Percentiles rank a stretch among this genome's conserved stretches.
Evolutionary conservation across 768 basidiomycete genomes (phyloP).

Genomic region (Xerocomellus intermedius): DNA sequence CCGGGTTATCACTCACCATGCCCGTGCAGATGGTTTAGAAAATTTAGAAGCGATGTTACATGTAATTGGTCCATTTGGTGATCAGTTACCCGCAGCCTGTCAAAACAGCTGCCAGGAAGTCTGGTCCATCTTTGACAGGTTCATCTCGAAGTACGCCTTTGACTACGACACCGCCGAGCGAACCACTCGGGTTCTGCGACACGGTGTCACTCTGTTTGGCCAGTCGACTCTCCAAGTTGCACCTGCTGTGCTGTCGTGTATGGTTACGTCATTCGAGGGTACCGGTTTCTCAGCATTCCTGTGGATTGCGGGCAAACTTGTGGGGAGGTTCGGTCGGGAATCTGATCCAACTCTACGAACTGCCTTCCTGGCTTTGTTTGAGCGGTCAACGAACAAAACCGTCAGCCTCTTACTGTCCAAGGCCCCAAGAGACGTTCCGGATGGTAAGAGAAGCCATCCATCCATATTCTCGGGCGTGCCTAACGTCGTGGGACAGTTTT

Average conservation of each 20-base stretch:
- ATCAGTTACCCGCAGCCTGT: conserved; percentile 79
- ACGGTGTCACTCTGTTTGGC: conserved; percentile 82
- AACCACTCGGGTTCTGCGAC: conserved; percentile 77
- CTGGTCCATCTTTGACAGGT: conserved; percentile 79
- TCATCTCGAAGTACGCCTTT: conserved; percentile 76
- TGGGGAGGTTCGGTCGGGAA: conserved; percentile 73
- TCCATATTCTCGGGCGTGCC: not conserved
- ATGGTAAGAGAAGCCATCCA: conserved; percentile 59
- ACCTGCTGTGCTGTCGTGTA: conserved; percentile 66
- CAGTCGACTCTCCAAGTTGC: conserved; percentile 62
- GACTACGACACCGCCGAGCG: conserved; percentile 80
- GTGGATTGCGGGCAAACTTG: conserved; percentile 90
- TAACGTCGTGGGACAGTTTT: conserved; percentile 56
- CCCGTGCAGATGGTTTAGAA: conserved; percentile 71
- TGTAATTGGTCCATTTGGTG: conserved; percentile 78
- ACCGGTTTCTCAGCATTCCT: conserved; percentile 85
- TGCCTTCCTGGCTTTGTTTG: conserved; percentile 65
- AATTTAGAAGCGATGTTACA: conserved; percentile 91
- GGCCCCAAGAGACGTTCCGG: conserved; percentile 73
- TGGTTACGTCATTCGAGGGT: conserved; percentile 75
- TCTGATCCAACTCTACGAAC: conserved; percentile 53
- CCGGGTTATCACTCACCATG: conserved; percentile 6
- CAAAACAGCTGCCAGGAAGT: conserved; percentile 74
- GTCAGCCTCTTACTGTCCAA: conserved; percentile 66
- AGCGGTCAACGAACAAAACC: conserved; percentile 71